Percentiles rank a stretch among this genome's conserved stretches.
These are phyloP conservation scores for Aureobasidium lini DNA, from an alignment of 2,329 filamentous ascomycete species.

Conservation along the genomic window DNA sequence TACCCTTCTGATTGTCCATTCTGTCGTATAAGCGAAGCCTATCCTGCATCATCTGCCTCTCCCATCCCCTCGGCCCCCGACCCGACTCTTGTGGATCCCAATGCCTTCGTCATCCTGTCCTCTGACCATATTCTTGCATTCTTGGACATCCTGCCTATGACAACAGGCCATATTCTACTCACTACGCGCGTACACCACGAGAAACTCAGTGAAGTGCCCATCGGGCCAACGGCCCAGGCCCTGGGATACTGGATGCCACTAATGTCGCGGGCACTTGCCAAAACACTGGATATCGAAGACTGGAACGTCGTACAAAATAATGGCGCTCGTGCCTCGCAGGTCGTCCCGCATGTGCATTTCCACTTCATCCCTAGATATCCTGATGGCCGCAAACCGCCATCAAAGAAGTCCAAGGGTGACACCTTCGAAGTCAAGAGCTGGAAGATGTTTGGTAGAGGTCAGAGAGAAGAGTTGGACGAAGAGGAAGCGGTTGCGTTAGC, in stretches of 20 bases:
- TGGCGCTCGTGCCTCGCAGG: conserved; percentile 77
- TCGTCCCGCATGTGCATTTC: conserved; percentile 90
- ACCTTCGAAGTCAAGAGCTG: conserved; percentile 50
- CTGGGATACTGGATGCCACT: conserved; percentile 55
- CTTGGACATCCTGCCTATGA: conserved; percentile 86
- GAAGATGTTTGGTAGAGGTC: conserved; percentile 74
- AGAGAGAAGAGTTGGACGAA: conserved; percentile 67
- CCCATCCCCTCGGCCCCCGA: conserved; percentile 26
- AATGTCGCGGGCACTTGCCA: conserved; percentile 62
- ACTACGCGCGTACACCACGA: conserved; percentile 69
- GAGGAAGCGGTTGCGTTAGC: conserved; percentile 60
- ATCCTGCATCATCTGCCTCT: conserved; percentile 31
- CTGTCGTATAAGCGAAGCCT: conserved; percentile 49
- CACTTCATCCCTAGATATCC: conserved; percentile 76
- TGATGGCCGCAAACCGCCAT: conserved; percentile 35
- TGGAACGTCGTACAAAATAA: conserved; percentile 99
- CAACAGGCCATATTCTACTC: conserved; percentile 73
- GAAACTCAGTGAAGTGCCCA: conserved; percentile 63
- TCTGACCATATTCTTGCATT: conserved; percentile 76
- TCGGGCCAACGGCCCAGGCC: conserved; percentile 18
- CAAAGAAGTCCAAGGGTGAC: conserved; percentile 38
- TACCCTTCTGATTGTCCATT: conserved; percentile 48
- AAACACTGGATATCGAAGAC: conserved; percentile 64
- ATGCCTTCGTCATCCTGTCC: conserved; percentile 61
- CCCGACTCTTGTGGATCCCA: conserved; percentile 27